These are phyloP conservation scores for Quillaja saponaria DNA, from an alignment of 306 rosid genomes.

Conservation along the genomic window DNA sequence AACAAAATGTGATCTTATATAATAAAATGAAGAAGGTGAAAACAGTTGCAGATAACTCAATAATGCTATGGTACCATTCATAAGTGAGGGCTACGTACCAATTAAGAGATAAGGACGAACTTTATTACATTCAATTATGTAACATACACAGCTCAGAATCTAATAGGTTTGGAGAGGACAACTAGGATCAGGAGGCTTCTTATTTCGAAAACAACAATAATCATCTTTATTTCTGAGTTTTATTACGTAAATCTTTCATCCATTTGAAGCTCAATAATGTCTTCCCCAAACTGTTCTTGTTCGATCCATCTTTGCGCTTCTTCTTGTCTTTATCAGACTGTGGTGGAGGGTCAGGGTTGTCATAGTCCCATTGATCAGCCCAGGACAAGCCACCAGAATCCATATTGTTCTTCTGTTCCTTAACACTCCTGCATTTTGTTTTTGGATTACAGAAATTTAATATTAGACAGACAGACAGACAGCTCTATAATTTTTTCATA, in stretches of 20 bases:
- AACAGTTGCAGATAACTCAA: no score
- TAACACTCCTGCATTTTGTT: not conserved
- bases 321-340: conserved; percentile 43
- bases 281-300: conserved; percentile 41
- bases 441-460: not conserved
- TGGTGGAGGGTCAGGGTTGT: conserved; percentile 50
- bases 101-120: no score
- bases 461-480: conserved; percentile 12
- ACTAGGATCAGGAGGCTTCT: conserved; percentile 8
- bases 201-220: not conserved
- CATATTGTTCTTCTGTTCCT: conserved; percentile 23
- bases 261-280: conserved; percentile 53
- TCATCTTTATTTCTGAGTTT: conserved; percentile 36
- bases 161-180: not conserved
- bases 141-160: no score
- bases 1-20: no score
- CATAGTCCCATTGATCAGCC: conserved; percentile 78
- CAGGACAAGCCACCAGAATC: conserved; percentile 60
- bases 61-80: no score
- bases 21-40: no score
- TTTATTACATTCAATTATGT: no score
- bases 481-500: conserved; percentile 3
- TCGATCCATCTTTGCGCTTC: conserved; percentile 51
- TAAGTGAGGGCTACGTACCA: no score
- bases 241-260: conserved; percentile 55